Evolutionary conservation across 2,329 filamentous ascomycete species (phyloP).

Genomic region (Colletotrichum kahawae): DNA sequence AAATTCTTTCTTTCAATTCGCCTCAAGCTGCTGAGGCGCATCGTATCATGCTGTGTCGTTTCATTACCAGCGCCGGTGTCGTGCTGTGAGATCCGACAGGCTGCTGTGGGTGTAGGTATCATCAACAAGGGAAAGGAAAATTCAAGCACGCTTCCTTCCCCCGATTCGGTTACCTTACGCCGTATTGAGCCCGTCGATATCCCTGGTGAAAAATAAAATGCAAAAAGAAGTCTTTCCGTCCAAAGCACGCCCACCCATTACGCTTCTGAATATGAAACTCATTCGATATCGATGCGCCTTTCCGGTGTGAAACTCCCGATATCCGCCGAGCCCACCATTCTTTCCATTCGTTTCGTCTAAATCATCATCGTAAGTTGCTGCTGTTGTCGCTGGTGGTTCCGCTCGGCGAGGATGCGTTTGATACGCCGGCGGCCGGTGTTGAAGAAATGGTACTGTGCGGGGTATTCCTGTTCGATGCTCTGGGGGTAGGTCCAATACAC

Average conservation of each 20-base stretch:
- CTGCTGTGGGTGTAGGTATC: slow-evolving; percentile 10
- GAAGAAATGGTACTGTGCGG: slow-evolving; percentile 22
- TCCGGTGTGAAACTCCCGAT: neutral
- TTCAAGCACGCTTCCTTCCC: neutral
- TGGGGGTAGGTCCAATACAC: slow-evolving; percentile 49
- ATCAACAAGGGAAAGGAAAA: neutral
- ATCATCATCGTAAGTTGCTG: slow-evolving; percentile 15
- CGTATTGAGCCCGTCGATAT: neutral
- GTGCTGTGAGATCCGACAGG: slow-evolving; percentile 20
- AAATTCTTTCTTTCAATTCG: neutral
- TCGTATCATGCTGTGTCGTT: neutral
- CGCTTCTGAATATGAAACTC: neutral
- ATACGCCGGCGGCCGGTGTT: slow-evolving; percentile 17
- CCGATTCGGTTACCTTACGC: neutral
- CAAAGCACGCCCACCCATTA: neutral
- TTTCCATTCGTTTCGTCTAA: neutral
- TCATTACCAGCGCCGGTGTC: slow-evolving; percentile 18
- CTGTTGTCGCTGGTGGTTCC: slow-evolving; percentile 11
- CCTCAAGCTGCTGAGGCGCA: neutral
- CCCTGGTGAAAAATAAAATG: neutral
- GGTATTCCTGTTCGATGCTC: slow-evolving; percentile 42
- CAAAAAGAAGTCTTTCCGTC: neutral
- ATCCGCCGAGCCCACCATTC: neutral
- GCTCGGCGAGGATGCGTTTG: slow-evolving; percentile 16
- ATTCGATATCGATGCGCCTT: neutral